phyloP scores from a whole-genome alignment of 2,329 filamentous ascomycete species.

The Fusarium mundagurra region DNA sequence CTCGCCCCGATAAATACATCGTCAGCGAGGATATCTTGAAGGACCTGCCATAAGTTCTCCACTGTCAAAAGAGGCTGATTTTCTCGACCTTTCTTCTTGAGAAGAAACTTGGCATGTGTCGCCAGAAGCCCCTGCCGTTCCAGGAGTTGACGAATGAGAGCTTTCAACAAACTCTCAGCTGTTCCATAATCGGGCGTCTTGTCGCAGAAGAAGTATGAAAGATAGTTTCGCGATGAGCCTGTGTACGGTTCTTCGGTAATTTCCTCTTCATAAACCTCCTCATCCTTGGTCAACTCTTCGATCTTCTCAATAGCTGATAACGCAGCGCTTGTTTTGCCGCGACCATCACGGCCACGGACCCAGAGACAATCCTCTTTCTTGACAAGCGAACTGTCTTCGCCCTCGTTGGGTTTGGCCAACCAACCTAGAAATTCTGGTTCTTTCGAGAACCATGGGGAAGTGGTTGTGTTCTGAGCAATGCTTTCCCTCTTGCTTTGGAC shows the following conservation, averaged over 20 bases:
- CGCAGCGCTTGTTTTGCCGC: constrained; percentile 54
- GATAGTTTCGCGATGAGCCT: constrained; percentile 36
- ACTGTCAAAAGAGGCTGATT: constrained; percentile 17
- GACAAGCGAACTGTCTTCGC: not conserved
- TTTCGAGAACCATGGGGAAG: constrained; percentile 52
- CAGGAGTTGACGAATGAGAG: constrained; percentile 52
- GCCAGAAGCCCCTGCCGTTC: constrained; percentile 47
- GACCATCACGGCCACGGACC: constrained; percentile 53
- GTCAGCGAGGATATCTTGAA: constrained; percentile 55
- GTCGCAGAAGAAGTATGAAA: constrained; percentile 57
- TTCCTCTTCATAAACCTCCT: constrained; percentile 45
- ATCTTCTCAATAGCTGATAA: constrained; percentile 52
- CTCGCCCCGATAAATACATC: constrained; percentile 27
- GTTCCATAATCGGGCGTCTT: constrained; percentile 49
- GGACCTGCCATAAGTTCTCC: constrained; percentile 50
- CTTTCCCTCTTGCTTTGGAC: constrained; percentile 48
- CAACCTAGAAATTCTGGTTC: constrained; percentile 50
- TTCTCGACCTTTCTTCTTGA: constrained; percentile 38
- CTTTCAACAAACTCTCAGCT: constrained; percentile 54
- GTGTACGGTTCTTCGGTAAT: constrained; percentile 4
- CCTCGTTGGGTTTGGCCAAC: constrained; percentile 40
- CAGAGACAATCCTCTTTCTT: constrained; percentile 49
- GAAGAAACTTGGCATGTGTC: constrained; percentile 48
- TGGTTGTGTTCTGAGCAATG: constrained; percentile 44
- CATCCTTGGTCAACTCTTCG: constrained; percentile 41